Base-by-base conservation (phyloP, 2,329 filamentous ascomycete genomes). In the Coniochaeta hoffmannii region DNA sequence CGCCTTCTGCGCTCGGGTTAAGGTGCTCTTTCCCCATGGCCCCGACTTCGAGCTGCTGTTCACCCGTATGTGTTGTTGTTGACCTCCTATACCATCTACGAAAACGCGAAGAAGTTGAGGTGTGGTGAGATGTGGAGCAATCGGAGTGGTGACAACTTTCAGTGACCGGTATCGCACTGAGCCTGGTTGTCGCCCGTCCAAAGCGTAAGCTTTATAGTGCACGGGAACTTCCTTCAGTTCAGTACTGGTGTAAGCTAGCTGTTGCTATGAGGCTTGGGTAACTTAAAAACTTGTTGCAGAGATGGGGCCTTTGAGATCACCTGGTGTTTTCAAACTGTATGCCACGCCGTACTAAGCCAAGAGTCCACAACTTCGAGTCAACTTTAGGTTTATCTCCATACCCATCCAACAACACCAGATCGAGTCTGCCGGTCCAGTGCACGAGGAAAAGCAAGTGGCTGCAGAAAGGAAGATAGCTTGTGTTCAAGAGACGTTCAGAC, bases 1-100 rank as follows among this genome's bases (percentile, higher is more conserved):
- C 66, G 64, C 67, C 65, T 58, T 58, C 38, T 19, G 41, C 5
- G 41, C 22, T 28, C 12, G 22, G 12, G 3, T 46, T 22, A n/a
- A 8, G 6, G 12, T 28, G 10, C 10, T 46, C 19, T 24, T 12
- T 12, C 41, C 24, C 41, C 41, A 46, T 46, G 24, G 24, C 24
- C 26, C 26, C 22, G n/a, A 22, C n/a, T 5, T n/a, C n/a, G n/a
- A n/a, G n/a, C n/a, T n/a, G n/a, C n/a, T 4, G 17, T 41, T 19
- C n/a, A n/a, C 35, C n/a, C 15, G 35, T 36, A 14, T 7, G 36
- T 41, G 4, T 11, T 19, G 36, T 10, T 9, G n/a, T 22, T 41
- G 36, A 4, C n/a, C n/a, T n/a, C n/a, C 36, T 11, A 41, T 19
- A 11, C 22, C 36, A 41, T 22, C n/a, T n/a, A n/a, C n/a, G n/a